These are phyloP conservation scores for Trichomonascaceae sp. DNA, from an alignment of 1,139 yeast species.

Conservation along the genomic window DNA sequence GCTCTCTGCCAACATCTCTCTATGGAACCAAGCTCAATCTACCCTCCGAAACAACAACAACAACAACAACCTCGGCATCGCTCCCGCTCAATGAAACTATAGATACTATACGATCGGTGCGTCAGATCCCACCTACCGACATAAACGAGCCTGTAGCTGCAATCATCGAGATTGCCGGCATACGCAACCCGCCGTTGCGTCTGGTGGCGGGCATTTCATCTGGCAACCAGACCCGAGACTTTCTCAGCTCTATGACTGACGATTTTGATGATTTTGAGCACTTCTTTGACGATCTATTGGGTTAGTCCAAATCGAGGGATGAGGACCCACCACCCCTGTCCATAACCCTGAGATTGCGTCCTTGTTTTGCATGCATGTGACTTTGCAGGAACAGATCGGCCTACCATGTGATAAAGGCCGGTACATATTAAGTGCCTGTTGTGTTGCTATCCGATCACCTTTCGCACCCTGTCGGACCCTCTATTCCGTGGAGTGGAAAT, in stretches of 20 bases:
- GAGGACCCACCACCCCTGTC: too few relatives aligned
- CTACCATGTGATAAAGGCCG: too few relatives aligned
- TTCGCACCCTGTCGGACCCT: too few relatives aligned
- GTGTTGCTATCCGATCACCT: too few relatives aligned
- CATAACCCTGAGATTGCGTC: background rate
- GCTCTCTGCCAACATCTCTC: constrained; percentile 19
- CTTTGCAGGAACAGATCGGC: too few relatives aligned
- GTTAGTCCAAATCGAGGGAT: background rate
- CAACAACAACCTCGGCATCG: background rate
- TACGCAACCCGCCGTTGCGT: constrained; percentile 23
- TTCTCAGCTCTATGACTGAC: constrained; percentile 19
- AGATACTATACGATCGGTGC: constrained; percentile 5
- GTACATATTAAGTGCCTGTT: too few relatives aligned
- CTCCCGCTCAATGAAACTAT: constrained; percentile 1
- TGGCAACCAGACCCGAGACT: constrained; percentile 19
- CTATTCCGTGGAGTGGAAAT: too few relatives aligned
- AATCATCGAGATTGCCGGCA: constrained; percentile 21
- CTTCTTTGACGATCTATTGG: background rate
- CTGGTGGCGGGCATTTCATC: constrained; percentile 21
- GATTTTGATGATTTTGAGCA: constrained; percentile 20
- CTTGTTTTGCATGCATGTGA: background rate
- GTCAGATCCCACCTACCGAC: constrained; percentile 6
- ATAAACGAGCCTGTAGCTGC: constrained; percentile 17
- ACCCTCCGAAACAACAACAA: constrained; percentile 1
- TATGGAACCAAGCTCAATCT: constrained; percentile 17